Percentiles rank a stretch among this genome's conserved stretches.
These are phyloP conservation scores for Ophiostoma triangulosporum DNA, from an alignment of 2,329 filamentous ascomycete species.

Conservation along the genomic window DNA sequence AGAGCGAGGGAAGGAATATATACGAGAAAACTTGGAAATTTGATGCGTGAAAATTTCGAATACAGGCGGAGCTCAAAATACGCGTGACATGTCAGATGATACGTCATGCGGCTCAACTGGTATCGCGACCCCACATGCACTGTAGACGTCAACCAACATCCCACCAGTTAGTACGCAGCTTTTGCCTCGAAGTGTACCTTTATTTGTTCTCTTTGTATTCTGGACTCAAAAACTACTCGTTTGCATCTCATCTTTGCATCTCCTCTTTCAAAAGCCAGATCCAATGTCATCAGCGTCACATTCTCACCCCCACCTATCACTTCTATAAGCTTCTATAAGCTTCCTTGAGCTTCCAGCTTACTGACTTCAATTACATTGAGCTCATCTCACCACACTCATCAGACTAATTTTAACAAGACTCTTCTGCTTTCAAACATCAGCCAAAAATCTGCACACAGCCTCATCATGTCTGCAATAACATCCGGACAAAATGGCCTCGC, in stretches of 20 bases:
- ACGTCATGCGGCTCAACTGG: not conserved
- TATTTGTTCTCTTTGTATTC: not conserved
- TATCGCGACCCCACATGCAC: not conserved
- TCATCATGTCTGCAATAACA: conserved; percentile 33
- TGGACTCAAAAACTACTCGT: too few relatives aligned
- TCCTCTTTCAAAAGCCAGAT: not conserved
- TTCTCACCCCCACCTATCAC: not conserved
- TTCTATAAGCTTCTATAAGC: not conserved
- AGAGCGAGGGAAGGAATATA: not conserved
- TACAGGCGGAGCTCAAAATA: not conserved
- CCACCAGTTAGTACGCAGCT: too few relatives aligned
- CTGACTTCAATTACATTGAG: not conserved
- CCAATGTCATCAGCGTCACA: too few relatives aligned
- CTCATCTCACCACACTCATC: not conserved
- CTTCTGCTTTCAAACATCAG: not conserved
- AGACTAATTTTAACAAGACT: not conserved
- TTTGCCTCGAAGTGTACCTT: too few relatives aligned
- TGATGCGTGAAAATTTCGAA: not conserved
- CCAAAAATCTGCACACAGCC: not conserved
- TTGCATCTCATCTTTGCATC: too few relatives aligned
- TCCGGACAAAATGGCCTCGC: conserved; percentile 49
- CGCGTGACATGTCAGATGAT: not conserved
- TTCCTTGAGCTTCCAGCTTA: not conserved
- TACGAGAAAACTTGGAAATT: too few relatives aligned
- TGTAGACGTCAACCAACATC: not conserved